A percentile compares a stretch with the other conserved stretches of the same genome.
These are phyloP conservation scores for Dendrobium catenatum DNA, from an alignment of 106 monocot species.

Conservation along the genomic window DNA sequence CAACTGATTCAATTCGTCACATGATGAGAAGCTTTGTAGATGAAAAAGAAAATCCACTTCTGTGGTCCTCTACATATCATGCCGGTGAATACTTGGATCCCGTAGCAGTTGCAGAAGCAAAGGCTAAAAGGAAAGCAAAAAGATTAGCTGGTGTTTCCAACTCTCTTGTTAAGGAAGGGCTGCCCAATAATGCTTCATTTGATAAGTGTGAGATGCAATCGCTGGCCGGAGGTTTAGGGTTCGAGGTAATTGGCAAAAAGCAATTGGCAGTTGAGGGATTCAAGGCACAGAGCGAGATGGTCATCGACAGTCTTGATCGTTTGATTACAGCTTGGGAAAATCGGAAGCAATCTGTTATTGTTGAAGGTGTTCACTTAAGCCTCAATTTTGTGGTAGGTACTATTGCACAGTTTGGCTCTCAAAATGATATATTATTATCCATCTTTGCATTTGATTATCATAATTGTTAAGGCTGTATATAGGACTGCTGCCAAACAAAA, in stretches of 20 bases:
- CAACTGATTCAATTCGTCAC: conserved; percentile 87
- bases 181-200: conserved; percentile 11
- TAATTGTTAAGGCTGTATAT: background rate
- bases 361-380: conserved; percentile 96
- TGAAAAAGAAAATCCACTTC: conserved; percentile 72
- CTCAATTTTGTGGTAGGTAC: conserved; percentile 87
- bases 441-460: background rate
- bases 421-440: background rate
- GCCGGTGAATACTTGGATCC: conserved; percentile 79
- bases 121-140: conserved; percentile 60
- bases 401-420: background rate
- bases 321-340: conserved; percentile 95
- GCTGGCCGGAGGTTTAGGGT: conserved; percentile 6
- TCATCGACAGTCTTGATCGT: conserved; percentile 91
- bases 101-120: conserved; percentile 74
- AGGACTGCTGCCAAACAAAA: background rate
- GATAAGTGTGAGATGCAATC: conserved; percentile 19
- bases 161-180: conserved; percentile 20
- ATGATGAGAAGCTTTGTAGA: conserved; percentile 85
- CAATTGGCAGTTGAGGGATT: conserved; percentile 79
- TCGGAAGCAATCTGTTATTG: conserved; percentile 85
- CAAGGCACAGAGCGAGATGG: conserved; percentile 98
- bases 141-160: conserved; percentile 34
- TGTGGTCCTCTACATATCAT: conserved; percentile 92
- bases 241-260: conserved; percentile 49